These are phyloP conservation scores for Candida insectalens DNA, from an alignment of 805 yeast species.

Conservation along the genomic window DNA sequence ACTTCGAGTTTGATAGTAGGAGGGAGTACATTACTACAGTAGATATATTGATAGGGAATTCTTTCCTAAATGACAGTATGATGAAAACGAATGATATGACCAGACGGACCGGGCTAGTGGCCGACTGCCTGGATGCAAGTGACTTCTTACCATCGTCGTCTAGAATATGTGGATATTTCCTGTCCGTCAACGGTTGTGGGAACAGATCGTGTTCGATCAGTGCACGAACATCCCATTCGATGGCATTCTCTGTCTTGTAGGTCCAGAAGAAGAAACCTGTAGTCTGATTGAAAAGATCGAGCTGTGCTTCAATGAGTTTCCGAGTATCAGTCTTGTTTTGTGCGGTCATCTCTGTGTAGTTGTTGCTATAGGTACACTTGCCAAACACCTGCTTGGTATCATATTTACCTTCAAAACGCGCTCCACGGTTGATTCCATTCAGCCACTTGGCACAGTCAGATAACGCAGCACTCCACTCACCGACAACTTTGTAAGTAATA, in stretches of 20 bases:
- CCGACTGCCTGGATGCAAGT: too few species aligned
- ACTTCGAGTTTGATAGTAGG: slow-evolving; percentile 31
- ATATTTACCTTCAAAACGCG: slow-evolving; percentile 61
- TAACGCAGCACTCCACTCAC: slow-evolving; percentile 89
- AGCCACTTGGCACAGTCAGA: slow-evolving; percentile 88
- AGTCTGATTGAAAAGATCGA: slow-evolving; percentile 36
- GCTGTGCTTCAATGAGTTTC: slow-evolving; percentile 50
- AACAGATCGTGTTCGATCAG: slow-evolving; percentile 41
- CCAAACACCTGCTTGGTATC: slow-evolving; percentile 32
- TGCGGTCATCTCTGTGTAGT: slow-evolving; percentile 31
- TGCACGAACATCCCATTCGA: slow-evolving; percentile 57
- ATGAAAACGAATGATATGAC: too few species aligned
- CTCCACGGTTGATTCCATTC: slow-evolving; percentile 78
- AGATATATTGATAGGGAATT: too few species aligned
- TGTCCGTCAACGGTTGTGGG: slow-evolving; percentile 54
- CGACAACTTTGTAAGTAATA: slow-evolving; percentile 39
- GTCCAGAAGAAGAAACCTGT: slow-evolving; percentile 70
- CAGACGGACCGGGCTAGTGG: too few species aligned
- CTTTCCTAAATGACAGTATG: too few species aligned
- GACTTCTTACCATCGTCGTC: too few species aligned
- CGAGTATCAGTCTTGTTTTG: slow-evolving; percentile 35
- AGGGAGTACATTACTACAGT: slow-evolving; percentile 21
- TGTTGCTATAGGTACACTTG: slow-evolving; percentile 31
- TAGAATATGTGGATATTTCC: slow-evolving; percentile 68
- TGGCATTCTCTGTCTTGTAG: slow-evolving; percentile 54